phyloP scores from a whole-genome alignment of 192 early-diverging fungal species.

The Globomyces pollinis-pini region DNA sequence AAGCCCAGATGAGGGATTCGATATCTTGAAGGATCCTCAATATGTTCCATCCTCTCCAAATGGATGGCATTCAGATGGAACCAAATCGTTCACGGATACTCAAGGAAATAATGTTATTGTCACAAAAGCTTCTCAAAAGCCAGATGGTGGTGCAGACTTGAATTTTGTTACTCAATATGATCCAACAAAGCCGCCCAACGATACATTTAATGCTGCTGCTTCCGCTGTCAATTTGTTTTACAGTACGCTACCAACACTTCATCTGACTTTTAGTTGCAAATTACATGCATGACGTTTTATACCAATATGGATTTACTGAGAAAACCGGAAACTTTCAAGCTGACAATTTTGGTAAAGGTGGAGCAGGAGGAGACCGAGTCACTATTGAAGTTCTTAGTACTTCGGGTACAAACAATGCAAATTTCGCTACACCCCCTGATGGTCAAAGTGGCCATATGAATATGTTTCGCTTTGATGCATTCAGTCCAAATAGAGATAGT shows the following conservation, averaged over 20 bases:
- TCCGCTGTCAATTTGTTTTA: constrained; percentile 25
- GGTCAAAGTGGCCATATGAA: constrained; percentile 36
- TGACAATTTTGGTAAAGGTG: constrained; percentile 24
- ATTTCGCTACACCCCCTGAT: constrained; percentile 33
- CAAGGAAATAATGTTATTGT: constrained; percentile 11
- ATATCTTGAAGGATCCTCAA: background rate
- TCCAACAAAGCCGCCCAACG: background rate
- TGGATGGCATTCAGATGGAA: constrained; percentile 34
- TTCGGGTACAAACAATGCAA: constrained; percentile 35
- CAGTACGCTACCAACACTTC: constrained; percentile 40
- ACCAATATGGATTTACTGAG: constrained; percentile 29
- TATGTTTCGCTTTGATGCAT: constrained; percentile 43
- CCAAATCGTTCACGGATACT: constrained; percentile 19
- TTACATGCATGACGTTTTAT: constrained; percentile 19
- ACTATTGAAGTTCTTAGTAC: constrained; percentile 51
- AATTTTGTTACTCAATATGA: background rate
- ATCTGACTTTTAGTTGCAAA: constrained; percentile 40
- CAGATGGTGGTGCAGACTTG: constrained; percentile 23
- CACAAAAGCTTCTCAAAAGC: constrained; percentile 39
- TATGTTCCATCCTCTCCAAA: constrained; percentile 23
- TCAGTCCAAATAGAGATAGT: constrained; percentile 47
- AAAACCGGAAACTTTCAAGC: constrained; percentile 31
- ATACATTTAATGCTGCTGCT: constrained; percentile 12
- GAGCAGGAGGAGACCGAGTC: constrained; percentile 37
- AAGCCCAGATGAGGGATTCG: constrained; percentile 5